Percentiles rank a stretch among this genome's conserved stretches.
Conservation (phyloP, 768 basidiomycete species). For the Paxillus involutus region DNA sequence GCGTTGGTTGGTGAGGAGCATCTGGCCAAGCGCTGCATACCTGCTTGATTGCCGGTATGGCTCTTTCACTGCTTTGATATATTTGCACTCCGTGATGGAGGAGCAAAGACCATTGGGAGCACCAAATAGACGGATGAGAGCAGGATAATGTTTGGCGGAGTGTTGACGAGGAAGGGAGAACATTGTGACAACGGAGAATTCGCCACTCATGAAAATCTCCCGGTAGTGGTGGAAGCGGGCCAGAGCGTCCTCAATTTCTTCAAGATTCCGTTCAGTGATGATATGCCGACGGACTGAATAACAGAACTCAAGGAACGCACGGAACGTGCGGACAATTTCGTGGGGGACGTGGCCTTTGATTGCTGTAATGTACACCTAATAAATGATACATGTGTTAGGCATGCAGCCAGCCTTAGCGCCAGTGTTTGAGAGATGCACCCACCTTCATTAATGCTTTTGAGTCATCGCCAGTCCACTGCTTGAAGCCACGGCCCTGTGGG, state of each 20-base stretch:
- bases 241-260: constrained; percentile 16
- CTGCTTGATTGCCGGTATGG: constrained; percentile 31
- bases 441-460: too few species aligned
- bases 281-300: constrained; percentile 23
- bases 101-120: constrained; percentile 10
- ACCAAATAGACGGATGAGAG: constrained; percentile 26
- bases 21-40: not conserved
- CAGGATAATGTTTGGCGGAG: constrained; percentile 27
- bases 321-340: constrained; percentile 15
- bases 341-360: constrained; percentile 21
- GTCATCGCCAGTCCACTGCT: too few species aligned
- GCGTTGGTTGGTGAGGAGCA: constrained; percentile 24
- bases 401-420: too few species aligned
- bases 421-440: too few species aligned
- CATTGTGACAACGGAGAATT: constrained; percentile 9
- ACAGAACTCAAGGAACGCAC: constrained; percentile 17
- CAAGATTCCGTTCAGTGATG: constrained; percentile 20
- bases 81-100: constrained; percentile 23
- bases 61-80: constrained; percentile 36
- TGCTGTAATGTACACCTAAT: constrained; percentile 25
- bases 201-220: constrained; percentile 12
- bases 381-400: too few species aligned
- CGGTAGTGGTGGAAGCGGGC: constrained; percentile 20
- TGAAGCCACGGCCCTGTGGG: too few species aligned
- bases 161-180: constrained; percentile 33